A percentile compares a stretch with the other conserved stretches of the same genome.
phyloP scores from a whole-genome alignment of 2,329 filamentous ascomycete genomes.

The Neonectria punicea region DNA sequence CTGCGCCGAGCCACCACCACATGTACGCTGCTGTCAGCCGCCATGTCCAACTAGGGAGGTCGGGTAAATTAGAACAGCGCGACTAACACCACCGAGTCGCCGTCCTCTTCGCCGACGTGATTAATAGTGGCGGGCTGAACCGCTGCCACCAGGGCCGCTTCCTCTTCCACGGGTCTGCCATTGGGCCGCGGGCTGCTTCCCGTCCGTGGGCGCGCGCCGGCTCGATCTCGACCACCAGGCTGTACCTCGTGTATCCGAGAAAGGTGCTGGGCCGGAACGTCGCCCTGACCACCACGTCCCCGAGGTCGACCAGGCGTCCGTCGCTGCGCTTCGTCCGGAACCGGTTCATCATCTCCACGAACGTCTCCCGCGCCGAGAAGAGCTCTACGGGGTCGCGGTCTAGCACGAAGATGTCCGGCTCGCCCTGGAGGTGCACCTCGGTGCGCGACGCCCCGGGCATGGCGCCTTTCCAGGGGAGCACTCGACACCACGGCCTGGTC shows the following conservation, averaged over 20 bases:
- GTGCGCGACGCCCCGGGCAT: slow-evolving; percentile 10
- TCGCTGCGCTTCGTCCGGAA: slow-evolving; percentile 24
- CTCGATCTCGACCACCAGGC: slow-evolving; percentile 24
- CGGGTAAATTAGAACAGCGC: neutral
- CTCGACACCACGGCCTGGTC: slow-evolving; percentile 20
- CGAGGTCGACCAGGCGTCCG: slow-evolving; percentile 20
- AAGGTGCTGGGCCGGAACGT: slow-evolving; percentile 24
- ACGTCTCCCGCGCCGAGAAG: slow-evolving; percentile 25
- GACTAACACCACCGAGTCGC: slow-evolving; percentile 17
- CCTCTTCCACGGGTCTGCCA: slow-evolving; percentile 13
- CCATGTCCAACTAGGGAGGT: neutral
- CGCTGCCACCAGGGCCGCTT: slow-evolving; percentile 21
- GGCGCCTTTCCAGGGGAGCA: slow-evolving; percentile 22
- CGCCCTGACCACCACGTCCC: slow-evolving; percentile 21
- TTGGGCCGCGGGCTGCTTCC: neutral
- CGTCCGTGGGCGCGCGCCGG: slow-evolving; percentile 13
- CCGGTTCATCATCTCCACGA: slow-evolving; percentile 27
- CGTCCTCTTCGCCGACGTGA: slow-evolving; percentile 23
- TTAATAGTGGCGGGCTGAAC: slow-evolving; percentile 24
- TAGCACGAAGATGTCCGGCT: slow-evolving; percentile 25
- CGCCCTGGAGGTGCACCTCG: slow-evolving; percentile 22
- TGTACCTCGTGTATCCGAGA: slow-evolving; percentile 22
- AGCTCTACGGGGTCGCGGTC: slow-evolving; percentile 26
- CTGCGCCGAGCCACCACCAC: slow-evolving; percentile 13
- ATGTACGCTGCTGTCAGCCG: slow-evolving; percentile 7